Evolutionary conservation across 1,284 basidiomycete genomes (phyloP).

Genomic region (Marasmius oreades): DNA sequence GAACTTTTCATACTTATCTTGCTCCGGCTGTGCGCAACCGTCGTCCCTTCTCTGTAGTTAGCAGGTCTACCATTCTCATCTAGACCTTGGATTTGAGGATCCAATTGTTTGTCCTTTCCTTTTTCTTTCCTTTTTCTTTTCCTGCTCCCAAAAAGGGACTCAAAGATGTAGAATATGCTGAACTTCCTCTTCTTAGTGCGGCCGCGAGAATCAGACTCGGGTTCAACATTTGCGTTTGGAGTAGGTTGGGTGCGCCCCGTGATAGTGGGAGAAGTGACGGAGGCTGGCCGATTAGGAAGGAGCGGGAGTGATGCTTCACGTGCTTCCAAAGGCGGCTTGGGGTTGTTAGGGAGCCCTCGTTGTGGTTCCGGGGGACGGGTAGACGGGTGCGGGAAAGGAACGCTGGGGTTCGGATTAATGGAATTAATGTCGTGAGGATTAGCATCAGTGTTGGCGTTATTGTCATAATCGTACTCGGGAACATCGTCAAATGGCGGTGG

Average conservation of each 20-base stretch:
- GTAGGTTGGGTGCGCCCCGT: neutral
- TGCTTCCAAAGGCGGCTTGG: neutral
- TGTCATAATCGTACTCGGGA: neutral
- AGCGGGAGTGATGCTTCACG: neutral
- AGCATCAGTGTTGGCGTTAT: neutral
- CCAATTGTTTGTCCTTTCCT: neutral
- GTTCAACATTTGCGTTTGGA: neutral
- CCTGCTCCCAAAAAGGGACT: neutral
- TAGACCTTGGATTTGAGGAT: neutral
- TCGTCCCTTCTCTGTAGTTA: neutral
- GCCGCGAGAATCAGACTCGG: neutral
- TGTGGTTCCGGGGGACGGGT: no score
- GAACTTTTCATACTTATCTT: neutral
- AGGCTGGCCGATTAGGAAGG: neutral
- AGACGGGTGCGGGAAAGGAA: neutral
- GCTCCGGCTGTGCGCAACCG: neutral
- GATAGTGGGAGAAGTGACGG: neutral
- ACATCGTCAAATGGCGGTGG: neutral
- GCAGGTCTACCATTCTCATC: neutral
- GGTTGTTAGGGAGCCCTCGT: neutral
- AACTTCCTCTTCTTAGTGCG: neutral
- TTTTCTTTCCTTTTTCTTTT: neutral
- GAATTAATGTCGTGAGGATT: neutral
- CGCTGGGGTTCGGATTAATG: neutral
- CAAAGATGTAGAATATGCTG: neutral